Base-by-base conservation (phyloP, 805 yeast species). In the Candida adriatica region DNA sequence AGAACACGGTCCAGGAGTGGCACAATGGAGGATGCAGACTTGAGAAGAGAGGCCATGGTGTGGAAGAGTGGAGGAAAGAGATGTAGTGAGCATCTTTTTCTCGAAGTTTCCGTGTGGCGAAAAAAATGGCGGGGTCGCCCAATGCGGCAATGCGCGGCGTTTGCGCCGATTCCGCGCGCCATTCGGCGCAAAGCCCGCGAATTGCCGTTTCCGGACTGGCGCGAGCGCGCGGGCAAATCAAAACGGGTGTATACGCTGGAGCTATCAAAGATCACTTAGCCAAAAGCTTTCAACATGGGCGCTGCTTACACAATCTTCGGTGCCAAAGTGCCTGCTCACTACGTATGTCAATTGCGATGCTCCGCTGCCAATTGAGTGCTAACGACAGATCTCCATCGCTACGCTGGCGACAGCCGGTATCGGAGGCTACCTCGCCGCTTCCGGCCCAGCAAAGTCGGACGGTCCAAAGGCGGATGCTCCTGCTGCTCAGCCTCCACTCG, bases 1-100 rank as follows among this genome's bases (percentile, higher is more conserved):
- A 92, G 75, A 40, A 92, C 90, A 66, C 98, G 82, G 78, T 92
- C 97, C 49, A 92, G 71, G 49, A 94, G 76, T 43, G 98, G 98
- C 46, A 80, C 79, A 56, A 92, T 80, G 38, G 86, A 73, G 65
- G 86, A 81, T 51, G 85, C 92, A 46, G 84, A 77, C 62, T 84
- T 86, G 57, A 82, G 64, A 56, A 30, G 87, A 70, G 39, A 74
- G 62, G 22, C 8, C 22, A 19, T 24, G n/a, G n/a, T n/a, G n/a
- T n/a, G n/a, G n/a, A n/a, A n/a, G n/a, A n/a, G n/a, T n/a, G n/a
- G n/a, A n/a, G n/a, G n/a, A n/a, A n/a, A n/a, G n/a, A n/a, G n/a
- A n/a, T n/a, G n/a, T n/a, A n/a, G n/a, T n/a, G n/a, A n/a, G n/a
- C n/a, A n/a, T n/a, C n/a, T n/a, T 28, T 27, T 25, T 33, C 31